Evolutionary conservation across 371 early-diverging fungal genomes (phyloP).

Genomic region (Mortierella sp.): DNA sequence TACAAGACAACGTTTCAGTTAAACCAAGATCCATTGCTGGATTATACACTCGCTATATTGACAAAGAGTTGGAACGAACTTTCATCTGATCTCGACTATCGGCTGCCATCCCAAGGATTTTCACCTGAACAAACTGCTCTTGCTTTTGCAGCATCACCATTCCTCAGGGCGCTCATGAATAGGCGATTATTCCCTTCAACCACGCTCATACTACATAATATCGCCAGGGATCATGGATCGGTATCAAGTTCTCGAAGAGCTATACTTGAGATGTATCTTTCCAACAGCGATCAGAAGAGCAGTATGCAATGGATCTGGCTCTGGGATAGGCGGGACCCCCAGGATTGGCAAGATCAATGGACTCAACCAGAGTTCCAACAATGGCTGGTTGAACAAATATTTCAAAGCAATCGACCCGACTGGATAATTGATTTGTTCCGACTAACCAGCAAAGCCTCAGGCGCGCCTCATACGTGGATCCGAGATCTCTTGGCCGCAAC

Average conservation of each 20-base stretch:
- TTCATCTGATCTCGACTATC: not conserved
- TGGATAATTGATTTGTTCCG: slow-evolving; percentile 37
- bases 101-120: not conserved
- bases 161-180: slow-evolving; percentile 18
- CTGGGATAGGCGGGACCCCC: slow-evolving; percentile 34
- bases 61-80: slow-evolving; percentile 27
- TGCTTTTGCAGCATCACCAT: slow-evolving; percentile 26
- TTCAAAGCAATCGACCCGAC: slow-evolving; percentile 19
- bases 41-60: slow-evolving; percentile 32
- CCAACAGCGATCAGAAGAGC: slow-evolving; percentile 7
- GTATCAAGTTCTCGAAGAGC: slow-evolving; percentile 13
- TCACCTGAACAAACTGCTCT: slow-evolving; percentile 25
- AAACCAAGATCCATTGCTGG: slow-evolving; percentile 32
- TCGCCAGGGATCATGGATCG: not conserved
- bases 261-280: slow-evolving; percentile 22
- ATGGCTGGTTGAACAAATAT: slow-evolving; percentile 7
- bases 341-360: slow-evolving; percentile 40
- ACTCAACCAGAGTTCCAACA: slow-evolving; percentile 26
- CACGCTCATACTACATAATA: slow-evolving; percentile 14
- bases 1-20: slow-evolving; percentile 26
- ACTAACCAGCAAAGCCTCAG: slow-evolving; percentile 3
- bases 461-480: slow-evolving; percentile 24
- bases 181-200: slow-evolving; percentile 33
- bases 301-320: slow-evolving; percentile 43
- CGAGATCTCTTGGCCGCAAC: slow-evolving; percentile 19